Percentiles rank a stretch among this genome's conserved stretches.
phyloP scores from a whole-genome alignment of 495 filamentous ascomycete species.

The Penicillium lagena region DNA sequence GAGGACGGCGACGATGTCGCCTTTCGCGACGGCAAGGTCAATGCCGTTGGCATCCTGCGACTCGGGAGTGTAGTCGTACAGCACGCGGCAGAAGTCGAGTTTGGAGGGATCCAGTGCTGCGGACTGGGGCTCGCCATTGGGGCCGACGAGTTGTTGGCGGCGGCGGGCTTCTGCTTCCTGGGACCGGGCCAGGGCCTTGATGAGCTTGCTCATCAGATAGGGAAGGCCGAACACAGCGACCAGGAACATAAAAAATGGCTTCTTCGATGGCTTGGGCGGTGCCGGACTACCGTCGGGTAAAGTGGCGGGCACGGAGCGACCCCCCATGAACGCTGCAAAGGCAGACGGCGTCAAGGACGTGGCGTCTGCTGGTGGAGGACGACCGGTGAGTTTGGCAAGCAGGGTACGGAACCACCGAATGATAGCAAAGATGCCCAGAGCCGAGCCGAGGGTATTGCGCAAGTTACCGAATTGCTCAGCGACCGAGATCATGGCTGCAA shows the following conservation, averaged over 20 bases:
- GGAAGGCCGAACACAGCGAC: constrained; percentile 90
- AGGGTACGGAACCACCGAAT: constrained; percentile 90
- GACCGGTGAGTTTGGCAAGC: constrained; percentile 89
- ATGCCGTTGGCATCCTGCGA: constrained; percentile 60
- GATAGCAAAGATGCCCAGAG: constrained; percentile 91
- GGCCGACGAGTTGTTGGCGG: constrained; percentile 45
- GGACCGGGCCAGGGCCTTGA: constrained; percentile 72
- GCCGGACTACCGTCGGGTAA: constrained; percentile 51
- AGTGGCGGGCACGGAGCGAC: constrained; percentile 29
- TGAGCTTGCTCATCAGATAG: constrained; percentile 92
- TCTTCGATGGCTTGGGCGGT: constrained; percentile 72
- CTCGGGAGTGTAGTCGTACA: constrained; percentile 89
- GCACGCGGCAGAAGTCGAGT: constrained; percentile 87
- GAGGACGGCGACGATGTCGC: constrained; percentile 90
- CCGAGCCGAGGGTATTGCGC: constrained; percentile 88
- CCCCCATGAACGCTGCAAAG: constrained; percentile 76
- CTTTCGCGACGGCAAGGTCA: constrained; percentile 89
- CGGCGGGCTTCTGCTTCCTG: constrained; percentile 72
- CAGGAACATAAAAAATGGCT: constrained; percentile 94
- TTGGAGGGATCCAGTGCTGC: constrained; percentile 72
- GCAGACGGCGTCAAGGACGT: constrained; percentile 79
- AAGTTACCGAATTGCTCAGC: constrained; percentile 95
- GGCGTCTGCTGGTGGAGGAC: constrained; percentile 80
- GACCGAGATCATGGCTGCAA: constrained; percentile 92
- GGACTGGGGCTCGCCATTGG: constrained; percentile 41